Evolutionary conservation across 345 rosid species (phyloP).

Genomic region (Cardamine resedifolia): DNA sequence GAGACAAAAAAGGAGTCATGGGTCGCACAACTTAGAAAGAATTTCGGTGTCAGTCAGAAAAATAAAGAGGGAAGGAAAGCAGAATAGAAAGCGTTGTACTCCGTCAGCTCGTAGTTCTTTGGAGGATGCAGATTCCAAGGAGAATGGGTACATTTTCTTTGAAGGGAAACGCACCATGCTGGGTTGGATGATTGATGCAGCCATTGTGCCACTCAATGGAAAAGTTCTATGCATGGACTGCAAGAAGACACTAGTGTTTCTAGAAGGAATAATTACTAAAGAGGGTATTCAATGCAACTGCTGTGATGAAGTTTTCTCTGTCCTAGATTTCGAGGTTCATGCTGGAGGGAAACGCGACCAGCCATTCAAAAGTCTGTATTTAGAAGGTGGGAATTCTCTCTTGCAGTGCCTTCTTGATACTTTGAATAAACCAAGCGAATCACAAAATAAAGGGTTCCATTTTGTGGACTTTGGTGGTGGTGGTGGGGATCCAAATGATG

Average conservation of each 20-base stretch:
- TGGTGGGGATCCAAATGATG: conserved; percentile 85
- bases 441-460: conserved; percentile 56
- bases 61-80: conserved; percentile 49
- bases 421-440: conserved; percentile 69
- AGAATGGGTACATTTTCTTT: conserved; percentile 58
- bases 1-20: conserved; percentile 35
- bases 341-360: conserved; percentile 50
- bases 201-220: conserved; percentile 52
- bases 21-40: conserved; percentile 13
- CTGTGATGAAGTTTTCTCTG: conserved; percentile 54
- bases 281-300: conserved; percentile 83
- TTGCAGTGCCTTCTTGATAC: conserved; percentile 68
- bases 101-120: conserved; percentile 66
- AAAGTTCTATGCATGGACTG: conserved; percentile 57
- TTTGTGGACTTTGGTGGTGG: conserved; percentile 59
- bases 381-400: conserved; percentile 67
- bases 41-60: conserved; percentile 36
- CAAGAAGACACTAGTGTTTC: conserved; percentile 41
- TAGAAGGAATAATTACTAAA: conserved; percentile 52
- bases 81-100: conserved; percentile 58
- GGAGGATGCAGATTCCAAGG: conserved; percentile 45
- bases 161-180: conserved; percentile 78
- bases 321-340: conserved; percentile 66
- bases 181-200: conserved; percentile 83
- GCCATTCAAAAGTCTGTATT: conserved; percentile 59